Evolutionary conservation across 805 yeast genomes (phyloP), one percentile per base, ranked within the genome.

Genomic region (Hanseniaspora thailandica): DNA sequence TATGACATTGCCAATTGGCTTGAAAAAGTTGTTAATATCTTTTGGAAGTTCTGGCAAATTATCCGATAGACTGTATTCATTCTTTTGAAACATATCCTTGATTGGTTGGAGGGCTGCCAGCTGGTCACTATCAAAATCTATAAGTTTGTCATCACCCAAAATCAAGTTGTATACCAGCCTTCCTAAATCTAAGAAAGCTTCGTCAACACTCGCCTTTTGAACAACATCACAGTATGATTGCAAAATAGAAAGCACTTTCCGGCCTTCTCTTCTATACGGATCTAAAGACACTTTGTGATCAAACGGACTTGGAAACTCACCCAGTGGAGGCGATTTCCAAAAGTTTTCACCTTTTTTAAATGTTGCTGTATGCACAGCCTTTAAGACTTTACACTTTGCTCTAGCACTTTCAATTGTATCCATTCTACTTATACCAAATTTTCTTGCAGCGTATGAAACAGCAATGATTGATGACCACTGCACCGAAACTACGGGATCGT

Each of bases 181-280:
- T 0, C 97, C 96, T 39, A 93, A 65, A 67, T 93, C 97, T 59
- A 93, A 58, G 63, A 84, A 93, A 47, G 88, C 81, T 67, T 93
- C 98, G 67, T 93, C 98, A 19, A 89, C 93, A 67, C 97, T 87
- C 0, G 96, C 97, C 68, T 89, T 89, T 65, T 93, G 96, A 0
- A 87, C 86, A 15, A 74, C 60, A 55, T 78, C 82, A 62, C 90
- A 85, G 55, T 74, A 71, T 7, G 69, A 63, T 54, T 76, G 75
- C 60, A 93, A 75, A 0, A 90, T 69, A 34, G 77, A 71, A 62
- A 87, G 72, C 55, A 93, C 81, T 65, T 84, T 85, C 17, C 95
- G 71, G 55, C 93, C 82, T 62, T 87, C 96, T 55, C 95, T 68
- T 56, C 98, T 72, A 62, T 90, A 93, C 0, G 96, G 95, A 62